phyloP scores from a whole-genome alignment of 208 protist genomes.

The Angomonas ambiguus region DNA sequence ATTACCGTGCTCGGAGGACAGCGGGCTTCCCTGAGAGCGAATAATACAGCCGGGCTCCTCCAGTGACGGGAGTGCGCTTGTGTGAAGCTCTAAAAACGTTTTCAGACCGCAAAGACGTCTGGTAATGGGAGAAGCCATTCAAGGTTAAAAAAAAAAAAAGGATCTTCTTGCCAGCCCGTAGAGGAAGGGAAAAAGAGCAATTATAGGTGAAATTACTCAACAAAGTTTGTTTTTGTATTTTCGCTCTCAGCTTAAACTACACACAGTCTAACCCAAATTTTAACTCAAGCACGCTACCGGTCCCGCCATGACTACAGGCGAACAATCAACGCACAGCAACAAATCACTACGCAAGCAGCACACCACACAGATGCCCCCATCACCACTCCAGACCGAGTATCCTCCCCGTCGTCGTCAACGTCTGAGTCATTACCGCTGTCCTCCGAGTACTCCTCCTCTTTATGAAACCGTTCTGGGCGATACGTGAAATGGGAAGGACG shows the following conservation, averaged over 20 bases:
- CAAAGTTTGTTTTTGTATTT: too few species aligned
- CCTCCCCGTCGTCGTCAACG: neutral
- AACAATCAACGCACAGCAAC: neutral
- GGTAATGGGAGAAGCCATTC: neutral
- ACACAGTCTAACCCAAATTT: too few species aligned
- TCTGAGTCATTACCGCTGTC: constrained; percentile 1
- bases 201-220: too few species aligned
- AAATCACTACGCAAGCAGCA: neutral
- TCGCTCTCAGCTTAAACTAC: too few species aligned
- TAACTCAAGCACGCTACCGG: too few species aligned
- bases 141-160: too few species aligned
- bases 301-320: neutral
- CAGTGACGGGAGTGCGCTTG: too few species aligned
- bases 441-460: neutral
- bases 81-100: neutral
- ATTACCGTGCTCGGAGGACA: neutral
- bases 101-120: neutral
- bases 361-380: neutral
- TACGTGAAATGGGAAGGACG: constrained; percentile 21
- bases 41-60: too few species aligned
- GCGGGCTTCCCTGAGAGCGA: neutral
- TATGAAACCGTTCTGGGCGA: neutral
- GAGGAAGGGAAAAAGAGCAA: too few species aligned
- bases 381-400: neutral
- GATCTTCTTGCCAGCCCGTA: too few species aligned